Base-by-base conservation (phyloP, 1,284 basidiomycete genomes). In the Meripilus lineatus region DNA sequence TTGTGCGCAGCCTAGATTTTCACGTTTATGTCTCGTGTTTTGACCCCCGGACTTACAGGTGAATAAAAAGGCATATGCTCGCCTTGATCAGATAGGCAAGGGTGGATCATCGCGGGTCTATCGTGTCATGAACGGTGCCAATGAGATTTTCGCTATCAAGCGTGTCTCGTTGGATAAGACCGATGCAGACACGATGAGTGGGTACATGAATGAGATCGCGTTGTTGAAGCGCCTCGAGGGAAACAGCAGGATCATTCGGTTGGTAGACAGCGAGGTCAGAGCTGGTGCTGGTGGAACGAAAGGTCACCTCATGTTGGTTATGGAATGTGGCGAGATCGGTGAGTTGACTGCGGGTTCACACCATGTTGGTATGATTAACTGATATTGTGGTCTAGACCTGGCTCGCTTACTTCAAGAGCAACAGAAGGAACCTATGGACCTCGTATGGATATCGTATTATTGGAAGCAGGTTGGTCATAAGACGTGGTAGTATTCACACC, bases 181-280 rank as follows among this genome's bases (percentile, higher is more conserved):
- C 4, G 93, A 96, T 53, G 64, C 77, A 1, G 91, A 94, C 50
- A 90, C 91, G 10, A 85, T 93, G 66, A 77, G 75, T 44, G 87
- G 89, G n/a, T 97, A 94, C 63, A 87, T 89, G 74, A 95, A 96
- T 61, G 93, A 97, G 68, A 96, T 96, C 49, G 78, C 83, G 11
- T 68, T 96, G 36, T 71, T 97, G 17, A 89, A 90, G 57, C 81
- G 92, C 13, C 71, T 97, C 4, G 82, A 83, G 33, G 93, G 93
- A 22, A 93, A 95, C 59, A 82, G 80, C 46, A 76, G 92, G 36
- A 93, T 96, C 54, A 96, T 96, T 51, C 77, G 88, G 48, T 66
- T 97, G 36, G 78, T 92, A 50, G 93, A 95, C 59, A 86, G 87
- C 46, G 92, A 96, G 64, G 66, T 90, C 48, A 79, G 79, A 58